phyloP scores from a whole-genome alignment of 805 yeast species.

The Diddensiella caesifluorescens region DNA sequence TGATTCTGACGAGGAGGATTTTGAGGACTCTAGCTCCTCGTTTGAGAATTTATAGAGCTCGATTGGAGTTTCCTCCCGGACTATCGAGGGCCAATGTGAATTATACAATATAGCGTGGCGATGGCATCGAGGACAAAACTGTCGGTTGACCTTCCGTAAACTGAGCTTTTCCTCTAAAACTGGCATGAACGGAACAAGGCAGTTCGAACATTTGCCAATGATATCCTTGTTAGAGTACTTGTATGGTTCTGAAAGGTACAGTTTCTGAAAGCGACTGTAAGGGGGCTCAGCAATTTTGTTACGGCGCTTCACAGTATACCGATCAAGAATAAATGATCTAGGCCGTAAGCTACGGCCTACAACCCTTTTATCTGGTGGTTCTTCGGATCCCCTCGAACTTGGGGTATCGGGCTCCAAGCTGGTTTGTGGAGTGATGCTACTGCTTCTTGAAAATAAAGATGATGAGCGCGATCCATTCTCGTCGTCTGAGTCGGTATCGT shows the following conservation, averaged over 20 bases:
- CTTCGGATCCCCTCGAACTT: background rate
- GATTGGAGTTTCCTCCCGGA: slow-evolving; percentile 9
- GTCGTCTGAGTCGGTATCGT: slow-evolving; percentile 6
- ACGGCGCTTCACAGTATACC: no score
- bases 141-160: slow-evolving; percentile 14
- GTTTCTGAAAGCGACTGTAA: background rate
- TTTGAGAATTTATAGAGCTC: slow-evolving; percentile 11
- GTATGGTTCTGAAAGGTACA: slow-evolving; percentile 1
- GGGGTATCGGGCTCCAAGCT: slow-evolving; percentile 17
- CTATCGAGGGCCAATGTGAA: slow-evolving; percentile 27
- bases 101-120: slow-evolving; percentile 29
- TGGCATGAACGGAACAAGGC: slow-evolving; percentile 14
- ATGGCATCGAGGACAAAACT: slow-evolving; percentile 30
- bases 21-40: slow-evolving; percentile 9
- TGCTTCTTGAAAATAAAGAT: slow-evolving; percentile 7
- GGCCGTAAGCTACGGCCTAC: background rate
- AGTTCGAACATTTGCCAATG: slow-evolving; percentile 19
- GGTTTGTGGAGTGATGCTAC: slow-evolving; percentile 11
- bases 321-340: no score
- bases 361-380: background rate
- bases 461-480: slow-evolving; percentile 7
- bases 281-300: no score
- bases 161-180: slow-evolving; percentile 13
- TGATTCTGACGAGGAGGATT: no score
- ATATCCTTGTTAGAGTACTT: background rate